Base-by-base conservation (phyloP, 2,329 filamentous ascomycete species). In the Arthrobotrys sinensis region DNA sequence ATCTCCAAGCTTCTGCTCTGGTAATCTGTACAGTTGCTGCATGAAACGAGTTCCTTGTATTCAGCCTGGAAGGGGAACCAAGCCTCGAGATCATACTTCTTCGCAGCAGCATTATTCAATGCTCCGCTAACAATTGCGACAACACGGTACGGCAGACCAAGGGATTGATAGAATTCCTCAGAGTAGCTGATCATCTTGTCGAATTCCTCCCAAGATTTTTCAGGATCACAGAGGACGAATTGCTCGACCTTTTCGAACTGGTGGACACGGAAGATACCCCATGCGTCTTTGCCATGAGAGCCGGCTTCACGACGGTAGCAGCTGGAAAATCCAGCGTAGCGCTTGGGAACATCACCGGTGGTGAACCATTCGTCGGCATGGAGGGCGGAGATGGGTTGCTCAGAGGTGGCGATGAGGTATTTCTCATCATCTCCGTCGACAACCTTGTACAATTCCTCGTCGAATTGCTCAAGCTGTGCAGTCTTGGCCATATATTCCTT, bases 1-100 rank as follows among this genome's bases (percentile, higher is more conserved):
- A 99, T 97, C 85, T 98, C 95, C 11, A 99, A 88, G 81, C 94
- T 94, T 71, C 96, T 90, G 24, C 93, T 94, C 87, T 99, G 96
- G 87, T 98, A 98, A 84, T 98, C 95, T 52, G 93, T 97, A 87
- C 96, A 99, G 86, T 99, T 99, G 79, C 93, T 97, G 88, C 94
- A 97, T 19, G 93, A 97, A 63, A 98, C 96, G 32, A 99, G 89
- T 86, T 98, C 96, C 86, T 98, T 98, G 89, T 98, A 99, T 85
- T 98, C 96, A 82, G 92, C 92, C 85, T 98, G 94, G 88, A 92
- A 96, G 14, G 93, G 94, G 85, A 97, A 97, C 93, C 94, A 97
- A 1, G 96, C 95, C 85, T 99, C 96, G 21, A 99, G 88, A 83
- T 99, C 96, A 84, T 91, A 94, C 86, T 99, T 99, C 88, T 97